These are phyloP conservation scores for Smithsoniella earleae DNA, from an alignment of 163 green algal species.

Conservation along the genomic window DNA sequence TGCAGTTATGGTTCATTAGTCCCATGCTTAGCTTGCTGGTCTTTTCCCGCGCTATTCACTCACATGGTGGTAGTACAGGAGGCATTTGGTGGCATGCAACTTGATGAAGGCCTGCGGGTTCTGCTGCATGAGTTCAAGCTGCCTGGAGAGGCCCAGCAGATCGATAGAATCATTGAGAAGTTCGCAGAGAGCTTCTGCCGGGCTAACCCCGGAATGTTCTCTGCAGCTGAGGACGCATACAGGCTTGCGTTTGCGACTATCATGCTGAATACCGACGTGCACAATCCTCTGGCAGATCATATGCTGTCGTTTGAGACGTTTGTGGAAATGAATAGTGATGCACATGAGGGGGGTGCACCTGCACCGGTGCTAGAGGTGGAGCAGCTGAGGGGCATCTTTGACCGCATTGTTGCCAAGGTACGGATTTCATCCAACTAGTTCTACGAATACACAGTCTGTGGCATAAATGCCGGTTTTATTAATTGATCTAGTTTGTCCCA, in stretches of 20 bases:
- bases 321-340: conserved; percentile 52
- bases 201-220: conserved; percentile 63
- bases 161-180: conserved; percentile 98
- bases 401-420: conserved; percentile 54
- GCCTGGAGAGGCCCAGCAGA: conserved; percentile 97
- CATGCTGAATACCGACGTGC: conserved; percentile 98
- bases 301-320: conserved; percentile 48
- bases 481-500: too few species aligned
- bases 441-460: background rate
- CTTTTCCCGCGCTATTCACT: too few species aligned
- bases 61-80: conserved; percentile 26
- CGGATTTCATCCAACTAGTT: conserved; percentile 38
- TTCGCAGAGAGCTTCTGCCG: conserved; percentile 83
- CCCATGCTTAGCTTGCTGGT: too few species aligned
- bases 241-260: conserved; percentile 93
- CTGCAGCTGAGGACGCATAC: conserved; percentile 82
- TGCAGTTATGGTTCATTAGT: too few species aligned
- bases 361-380: conserved; percentile 54
- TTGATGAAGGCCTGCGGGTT: conserved; percentile 77
- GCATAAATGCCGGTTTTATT: too few species aligned
- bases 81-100: conserved; percentile 47
- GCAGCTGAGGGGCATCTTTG: conserved; percentile 66
- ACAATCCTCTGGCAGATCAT: conserved; percentile 90
- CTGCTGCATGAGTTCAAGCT: conserved; percentile 84
- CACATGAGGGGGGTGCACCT: conserved; percentile 37